Evolutionary conservation across 2,329 filamentous ascomycete species (phyloP), one percentile per base, ranked within the genome.

Genomic region (Magnaporthiopsis incrustans): DNA sequence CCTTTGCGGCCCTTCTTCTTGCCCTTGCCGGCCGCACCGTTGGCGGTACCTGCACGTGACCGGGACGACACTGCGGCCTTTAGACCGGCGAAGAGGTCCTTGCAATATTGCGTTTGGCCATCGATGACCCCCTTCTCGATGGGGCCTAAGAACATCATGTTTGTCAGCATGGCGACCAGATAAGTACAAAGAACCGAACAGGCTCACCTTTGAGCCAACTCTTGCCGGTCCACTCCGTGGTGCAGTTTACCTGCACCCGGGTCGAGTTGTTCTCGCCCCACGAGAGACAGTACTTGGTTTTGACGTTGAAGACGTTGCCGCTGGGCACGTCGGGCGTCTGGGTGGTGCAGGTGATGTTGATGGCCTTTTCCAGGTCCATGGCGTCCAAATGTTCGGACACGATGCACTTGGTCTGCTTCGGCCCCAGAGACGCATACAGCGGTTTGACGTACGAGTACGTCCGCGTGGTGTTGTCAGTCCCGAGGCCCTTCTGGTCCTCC

Each of bases 61-160:
- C 87, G 89, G 6, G 89, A 82, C 22, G 86, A 85, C 25, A 97
- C 85, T 15, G 89, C 89, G 57, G 84, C 82, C 72, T 88, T 92
- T 25, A 98, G 79, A 33, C 88, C 84, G 12, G 88, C 85, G 63
- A 93, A 85, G 6, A 99, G 78, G 64, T 94, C 90, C 69, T 89
- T 93, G 67, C 89, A 90, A 73, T 96, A 97, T 65, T 88, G 83
- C 11, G 82, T 82, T 76, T 99, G 95, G 33, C 95, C 95, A 64
- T 97, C 93, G 67, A 90, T 93, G 58, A 93, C 92, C 66, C 92
- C 94, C 75, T 97, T 97, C 74, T 99, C 95, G 69, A 99, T 99
- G 2, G 95, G 91, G 67, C 90, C 92, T 97, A 68, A 30, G 11
- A 50, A 58, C 63, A 61, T 56, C 59, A 44, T 0, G 61, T 33